A percentile compares a stretch with the other conserved stretches of the same genome.
Conservation (phyloP, 495 filamentous ascomycete genomes). For the Penicillium cinerascens region DNA sequence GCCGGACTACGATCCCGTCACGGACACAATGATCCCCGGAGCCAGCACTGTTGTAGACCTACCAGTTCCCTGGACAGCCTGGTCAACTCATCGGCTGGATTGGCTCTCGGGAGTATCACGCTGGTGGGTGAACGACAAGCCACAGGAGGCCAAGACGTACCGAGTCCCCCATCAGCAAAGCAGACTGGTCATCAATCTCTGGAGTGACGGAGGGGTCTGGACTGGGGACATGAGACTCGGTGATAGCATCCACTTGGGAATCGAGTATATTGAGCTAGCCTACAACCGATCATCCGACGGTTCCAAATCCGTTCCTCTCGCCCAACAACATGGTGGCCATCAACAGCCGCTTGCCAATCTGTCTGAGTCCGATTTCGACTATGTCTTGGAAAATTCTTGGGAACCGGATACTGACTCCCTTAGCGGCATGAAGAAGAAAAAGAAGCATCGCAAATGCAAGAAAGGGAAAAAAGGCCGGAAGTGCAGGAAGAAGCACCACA, state of each 20-base stretch:
- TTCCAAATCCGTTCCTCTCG: conserved; percentile 3
- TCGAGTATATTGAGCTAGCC: conserved; percentile 72
- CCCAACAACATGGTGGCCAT: conserved; percentile 15
- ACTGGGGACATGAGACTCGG: conserved; percentile 64
- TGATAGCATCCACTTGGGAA: conserved; percentile 59
- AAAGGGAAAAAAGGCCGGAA: conserved; percentile 17
- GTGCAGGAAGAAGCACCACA: conserved; percentile 13
- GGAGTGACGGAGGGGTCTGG: conserved; percentile 74
- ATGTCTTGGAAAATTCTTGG: neutral
- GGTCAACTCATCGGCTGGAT: conserved; percentile 71
- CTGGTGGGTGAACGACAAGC: conserved; percentile 63
- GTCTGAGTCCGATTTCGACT: neutral
- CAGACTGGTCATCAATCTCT: conserved; percentile 66
- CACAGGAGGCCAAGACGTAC: conserved; percentile 58
- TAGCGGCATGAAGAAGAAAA: conserved; percentile 1
- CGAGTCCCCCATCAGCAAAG: conserved; percentile 58
- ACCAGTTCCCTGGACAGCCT: conserved; percentile 55
- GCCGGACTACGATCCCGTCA: conserved; percentile 48
- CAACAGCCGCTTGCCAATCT: neutral
- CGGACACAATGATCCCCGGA: conserved; percentile 33
- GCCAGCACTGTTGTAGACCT: conserved; percentile 30
- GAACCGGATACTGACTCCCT: conserved; percentile 6
- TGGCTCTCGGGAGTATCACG: conserved; percentile 59
- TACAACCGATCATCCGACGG: conserved; percentile 51
- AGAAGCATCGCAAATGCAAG: conserved; percentile 12